Evolutionary conservation across 179 eudicot genomes (phyloP), one percentile per base, ranked within the genome.

Genomic region (Sideroxylon spinosum): DNA sequence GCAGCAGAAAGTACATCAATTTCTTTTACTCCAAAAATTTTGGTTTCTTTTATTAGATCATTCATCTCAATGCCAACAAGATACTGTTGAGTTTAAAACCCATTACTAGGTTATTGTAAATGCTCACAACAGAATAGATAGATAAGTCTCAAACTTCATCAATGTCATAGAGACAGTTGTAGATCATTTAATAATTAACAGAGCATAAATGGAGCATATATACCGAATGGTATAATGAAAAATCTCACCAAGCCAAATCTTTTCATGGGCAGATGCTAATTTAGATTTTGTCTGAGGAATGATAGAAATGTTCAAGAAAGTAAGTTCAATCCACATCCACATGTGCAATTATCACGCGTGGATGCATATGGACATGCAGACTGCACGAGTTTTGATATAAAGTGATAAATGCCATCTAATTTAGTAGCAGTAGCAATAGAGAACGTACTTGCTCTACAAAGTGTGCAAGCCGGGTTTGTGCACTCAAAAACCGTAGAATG

Each of bases 381-480:
- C 4, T 0, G 44, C 4, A 37, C 44, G 4, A 67, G 6, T 1
- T 19, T 4, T n/a, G 13, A 6, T 17, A 28, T 66, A 19, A 70
- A 49, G 20, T 72, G 23, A 72, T 12, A 8, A 16, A 55, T 19
- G 16, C 16, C 6, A 8, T 57, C 52, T 17, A 22, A 22, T 32
- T 57, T 19, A 29, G 29, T 14, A 61, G 19, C 3, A 26, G 69
- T 66, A 46, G 13, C 67, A 25, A 53, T 1, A 73, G 76, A 75
- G 69, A 82, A 80, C 94, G 83, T 90, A 93, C 98, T 83, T 93
- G 98, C 84, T 95, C 98, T 46, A 95, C 90, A 82, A 95, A 95
- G 78, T 90, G 91, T 46, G 97, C 86, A 76, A 93, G 92, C 71
- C 97, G 86, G 68, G 91, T 90, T 84, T 93, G 98, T 37, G 98